These are phyloP conservation scores for Aspergillus sp. DNA, from an alignment of 2,329 filamentous ascomycete genomes.

Conservation along the genomic window DNA sequence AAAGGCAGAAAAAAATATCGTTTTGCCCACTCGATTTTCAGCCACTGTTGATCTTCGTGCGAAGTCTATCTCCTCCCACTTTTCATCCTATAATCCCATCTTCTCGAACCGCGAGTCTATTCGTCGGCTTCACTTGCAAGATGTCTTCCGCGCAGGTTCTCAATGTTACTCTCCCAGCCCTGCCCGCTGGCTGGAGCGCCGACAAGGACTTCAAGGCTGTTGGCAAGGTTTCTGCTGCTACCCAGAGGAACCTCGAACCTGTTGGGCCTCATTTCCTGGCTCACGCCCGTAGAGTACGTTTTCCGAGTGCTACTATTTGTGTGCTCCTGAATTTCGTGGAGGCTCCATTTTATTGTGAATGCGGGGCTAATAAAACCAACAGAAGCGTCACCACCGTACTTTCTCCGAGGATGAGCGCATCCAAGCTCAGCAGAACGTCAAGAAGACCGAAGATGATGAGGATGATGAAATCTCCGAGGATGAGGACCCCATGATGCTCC, in stretches of 20 bases:
- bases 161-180: constrained; percentile 61
- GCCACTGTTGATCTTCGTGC: constrained; percentile 4
- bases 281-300: constrained; percentile 81
- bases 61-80: constrained; percentile 9
- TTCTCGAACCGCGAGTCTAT: neutral
- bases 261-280: constrained; percentile 97
- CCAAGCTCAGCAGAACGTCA: constrained; percentile 89
- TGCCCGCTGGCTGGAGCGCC: constrained; percentile 74
- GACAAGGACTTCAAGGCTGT: constrained; percentile 92
- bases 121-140: constrained; percentile 23
- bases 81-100: neutral
- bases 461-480: constrained; percentile 88
- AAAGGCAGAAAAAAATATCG: constrained; percentile 37
- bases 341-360: neutral
- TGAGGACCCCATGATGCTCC: constrained; percentile 89
- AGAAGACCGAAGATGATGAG: constrained; percentile 91
- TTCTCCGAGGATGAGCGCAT: constrained; percentile 99
- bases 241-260: constrained; percentile 87
- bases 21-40: constrained; percentile 12
- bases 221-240: constrained; percentile 72
- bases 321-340: neutral
- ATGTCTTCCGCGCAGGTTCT: constrained; percentile 63
- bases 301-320: neutral
- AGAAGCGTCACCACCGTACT: constrained; percentile 88
- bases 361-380: constrained; percentile 21